Evolutionary conservation across 495 filamentous ascomycete species (phyloP), one percentile per base, ranked within the genome.

Genomic region (Talaromyces adpressus): DNA sequence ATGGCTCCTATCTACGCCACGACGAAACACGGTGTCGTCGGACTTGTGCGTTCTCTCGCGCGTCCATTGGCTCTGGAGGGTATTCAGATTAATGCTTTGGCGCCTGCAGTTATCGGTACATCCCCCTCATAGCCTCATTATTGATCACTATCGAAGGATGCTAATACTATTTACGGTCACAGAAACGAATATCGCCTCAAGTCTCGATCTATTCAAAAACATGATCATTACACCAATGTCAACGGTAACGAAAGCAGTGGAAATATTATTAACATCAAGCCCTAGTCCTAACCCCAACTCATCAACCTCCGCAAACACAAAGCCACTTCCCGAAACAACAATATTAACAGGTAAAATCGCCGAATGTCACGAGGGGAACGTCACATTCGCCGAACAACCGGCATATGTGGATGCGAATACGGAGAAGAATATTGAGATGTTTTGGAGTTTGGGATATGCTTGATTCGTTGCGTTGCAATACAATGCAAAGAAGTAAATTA

Each of bases 211-310:
- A 8, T 82, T 82, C 67, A 70, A 76, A 27, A 68, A 74, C 3
- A 85, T 85, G 82, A 66, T 78, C 4, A 36, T 84, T 6, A 86
- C 82, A 6, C 84, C 84, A 9, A 81, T 82, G 74, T 71, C 70
- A 9, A 84, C 82, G 1, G 74, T 80, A 0, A 65, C 78, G 27
- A 74, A 70, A 16, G 81, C 79, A 6, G 76, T 83, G 0, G 70
- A 68, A 20, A 57, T 32, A 30, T 22, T 57, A 27, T 27, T 57
- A 32, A 57, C 53, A 49, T 18, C 45, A 49, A 49, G 45, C n/a
- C 45, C 45, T 20, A 49, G n/a, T 12, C 45, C 45, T 20, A 22
- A 2, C n/a, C n/a, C 45, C 11, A 49, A 49, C n/a, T 20, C 41
- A 47, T 18, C 45, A 4, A 49, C 27, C 1, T 27, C 27, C 27